These are phyloP conservation scores for Tricholoma hemisulphureum DNA, from an alignment of 768 basidiomycete species.

Conservation along the genomic window DNA sequence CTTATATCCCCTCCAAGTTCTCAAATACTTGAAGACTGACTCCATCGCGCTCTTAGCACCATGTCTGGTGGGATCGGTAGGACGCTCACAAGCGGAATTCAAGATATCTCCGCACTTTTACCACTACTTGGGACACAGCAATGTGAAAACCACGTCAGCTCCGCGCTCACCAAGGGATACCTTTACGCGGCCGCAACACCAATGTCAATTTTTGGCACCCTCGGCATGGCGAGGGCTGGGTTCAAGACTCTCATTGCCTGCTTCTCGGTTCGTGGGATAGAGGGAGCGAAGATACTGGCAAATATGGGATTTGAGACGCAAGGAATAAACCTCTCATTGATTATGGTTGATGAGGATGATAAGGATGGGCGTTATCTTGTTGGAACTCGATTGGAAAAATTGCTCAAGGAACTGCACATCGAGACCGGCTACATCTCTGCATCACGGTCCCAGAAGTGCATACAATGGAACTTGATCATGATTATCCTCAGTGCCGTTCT, in stretches of 20 bases:
- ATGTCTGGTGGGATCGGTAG: background rate
- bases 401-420: conserved; percentile 8
- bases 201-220: conserved; percentile 24
- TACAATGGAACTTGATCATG: conserved; percentile 9
- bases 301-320: conserved; percentile 12
- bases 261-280: conserved; percentile 4
- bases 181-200: conserved; percentile 24
- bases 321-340: conserved; percentile 11
- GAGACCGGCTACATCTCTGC: background rate
- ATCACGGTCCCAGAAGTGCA: background rate
- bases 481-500: conserved; percentile 1
- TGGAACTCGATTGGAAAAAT: conserved; percentile 4
- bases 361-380: conserved; percentile 2
- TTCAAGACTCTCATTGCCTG: conserved; percentile 14
- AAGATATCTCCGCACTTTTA: conserved; percentile 24
- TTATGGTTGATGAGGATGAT: conserved; percentile 12
- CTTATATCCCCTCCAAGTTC: no score
- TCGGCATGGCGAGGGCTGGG: conserved; percentile 19
- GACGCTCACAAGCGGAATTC: conserved; percentile 20
- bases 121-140: conserved; percentile 24
- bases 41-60: background rate
- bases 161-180: conserved; percentile 16
- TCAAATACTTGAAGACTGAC: no score
- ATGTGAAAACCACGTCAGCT: conserved; percentile 20
- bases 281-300: conserved; percentile 10